Evolutionary conservation across 2,329 filamentous ascomycete species (phyloP), one percentile per base, ranked within the genome.

Genomic region (Fusarium buxicola): DNA sequence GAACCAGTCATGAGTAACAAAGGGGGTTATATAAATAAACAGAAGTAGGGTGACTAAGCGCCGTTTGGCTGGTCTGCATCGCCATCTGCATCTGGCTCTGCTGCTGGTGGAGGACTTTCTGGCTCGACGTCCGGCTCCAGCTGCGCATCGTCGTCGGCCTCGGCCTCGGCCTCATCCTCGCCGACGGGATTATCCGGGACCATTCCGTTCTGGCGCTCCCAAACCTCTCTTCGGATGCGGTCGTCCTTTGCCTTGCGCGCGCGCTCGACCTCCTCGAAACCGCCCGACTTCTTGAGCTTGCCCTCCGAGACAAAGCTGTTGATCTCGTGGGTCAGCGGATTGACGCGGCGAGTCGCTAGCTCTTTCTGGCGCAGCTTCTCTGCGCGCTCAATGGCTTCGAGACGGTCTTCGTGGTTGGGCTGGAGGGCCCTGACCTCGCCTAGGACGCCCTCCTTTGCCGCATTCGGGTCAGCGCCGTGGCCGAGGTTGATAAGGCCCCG

Each of bases 321-420:
- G 8, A 99, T 85, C 76, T 99, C 95, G 69, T 91, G 91, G 75
- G 91, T 92, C 72, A 99, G 89, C 27, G 84, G 82, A 69, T 92
- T 91, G 31, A 89, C 91, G 24, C 82, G 83, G 3, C 95, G 86
- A 61, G 82, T 89, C 74, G 92, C 91, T 1, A 99, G 84, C 74
- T 99, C 95, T 73, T 92, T 93, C 76, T 95, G 91, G 18, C 95
- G 85, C 8, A 93, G 84, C 79, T 94, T 95, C 78, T 98, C 95
- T 0, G 95, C 95, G n/a, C 95, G 88, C 76, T 98, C 94, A 66
- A 99, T 99, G 31, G 95, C 95, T 77, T 98, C 95, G 1, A 99
- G 82, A 31, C 95, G 86, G 68, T 92, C 88, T 76, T 97, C 93
- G 75, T 99, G 95, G 72, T 99, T 98, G 1, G 94, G 94, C 73